Base-by-base conservation (phyloP, 768 basidiomycete genomes). In the Phanerodontia chrysosporium region DNA sequence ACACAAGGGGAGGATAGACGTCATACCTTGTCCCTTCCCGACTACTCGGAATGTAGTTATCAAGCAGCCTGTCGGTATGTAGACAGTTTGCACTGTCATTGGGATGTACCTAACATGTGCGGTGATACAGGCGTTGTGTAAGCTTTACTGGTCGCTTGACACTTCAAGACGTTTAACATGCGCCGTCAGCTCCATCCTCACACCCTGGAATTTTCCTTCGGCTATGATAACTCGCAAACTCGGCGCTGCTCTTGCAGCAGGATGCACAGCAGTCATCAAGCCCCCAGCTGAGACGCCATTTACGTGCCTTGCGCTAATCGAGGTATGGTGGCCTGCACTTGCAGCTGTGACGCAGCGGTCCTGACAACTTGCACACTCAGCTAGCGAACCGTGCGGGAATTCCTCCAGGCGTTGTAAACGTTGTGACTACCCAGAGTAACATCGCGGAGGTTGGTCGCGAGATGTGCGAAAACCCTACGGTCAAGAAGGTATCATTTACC, bases 231-330 rank as follows among this genome's bases (percentile, higher is more conserved):
- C 90, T 0, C 87, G 93, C n/a, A 95, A 95, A 72, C 76, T 94
- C 16, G 92, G 85, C 27, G 84, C 92, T 28, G 93, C 92, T 24
- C 81, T 98, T 16, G 96, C 95, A 1, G 94, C 94, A 16, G 97
- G 97, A n/a, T 98, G 96, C 70, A 97, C 96, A 0, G 81, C 87
- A 0, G 95, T 99, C 49, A 86, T 98, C 72, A 98, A 98, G 66
- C 95, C 95, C 1, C 88, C 97, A 0, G 83, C 93, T 0, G 97
- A 99, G 73, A 93, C 97, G 0, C 97, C 97, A 1, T 97, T 92
- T 75, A 93, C 92, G 29, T 85, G 87, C 9, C 82, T 98, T 12
- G 97, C 96, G 4, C 78, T 98, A 22, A 87, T 85, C n/a, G 95
- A 97, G 78, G 92, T 91, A 66, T 49, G 72, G 56, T 35, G 16